Conservation (phyloP, 805 yeast species). For the Blastobotrys muscicola region DNA sequence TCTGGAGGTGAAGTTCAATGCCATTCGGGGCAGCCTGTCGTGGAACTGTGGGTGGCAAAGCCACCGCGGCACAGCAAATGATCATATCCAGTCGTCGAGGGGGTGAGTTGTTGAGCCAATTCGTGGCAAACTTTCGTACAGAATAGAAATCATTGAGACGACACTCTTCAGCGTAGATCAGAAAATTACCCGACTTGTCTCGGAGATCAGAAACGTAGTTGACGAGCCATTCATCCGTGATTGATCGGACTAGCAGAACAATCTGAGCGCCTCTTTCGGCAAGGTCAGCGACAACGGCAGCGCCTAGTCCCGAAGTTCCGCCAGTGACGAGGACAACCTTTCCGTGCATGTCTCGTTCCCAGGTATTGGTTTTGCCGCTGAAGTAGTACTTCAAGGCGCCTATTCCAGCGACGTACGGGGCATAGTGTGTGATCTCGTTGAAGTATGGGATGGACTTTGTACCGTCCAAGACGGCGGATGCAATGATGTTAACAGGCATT, state of each 20-base stretch:
- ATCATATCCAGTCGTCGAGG: conserved; percentile 89
- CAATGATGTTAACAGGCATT: conserved; percentile 82
- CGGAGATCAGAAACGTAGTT: conserved; percentile 77
- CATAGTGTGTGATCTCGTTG: conserved; percentile 44
- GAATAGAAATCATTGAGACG: conserved; percentile 67
- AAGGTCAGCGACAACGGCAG: conserved; percentile 59
- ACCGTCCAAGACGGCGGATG: conserved; percentile 63
- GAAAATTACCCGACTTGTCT: conserved; percentile 52
- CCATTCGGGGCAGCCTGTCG: conserved; percentile 72
- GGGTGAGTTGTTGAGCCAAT: conserved; percentile 85
- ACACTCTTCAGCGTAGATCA: conserved; percentile 87
- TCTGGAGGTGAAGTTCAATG: conserved; percentile 73
- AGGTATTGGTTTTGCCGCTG: conserved; percentile 71
- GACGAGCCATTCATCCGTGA: conserved; percentile 61
- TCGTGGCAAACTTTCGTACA: conserved; percentile 83
- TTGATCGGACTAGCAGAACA: conserved; percentile 56
- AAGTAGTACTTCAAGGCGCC: conserved; percentile 59
- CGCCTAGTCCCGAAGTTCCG: conserved; percentile 91
- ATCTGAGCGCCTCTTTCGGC: conserved; percentile 83
- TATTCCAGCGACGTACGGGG: conserved; percentile 42
- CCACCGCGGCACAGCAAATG: conserved; percentile 78
- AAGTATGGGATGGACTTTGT: conserved; percentile 69
- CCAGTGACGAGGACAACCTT: conserved; percentile 58
- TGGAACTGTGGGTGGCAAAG: conserved; percentile 57
- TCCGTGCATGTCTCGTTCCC: conserved; percentile 92